These are phyloP conservation scores for Aphanocladium album DNA, from an alignment of 2,329 filamentous ascomycete genomes.

Conservation along the genomic window DNA sequence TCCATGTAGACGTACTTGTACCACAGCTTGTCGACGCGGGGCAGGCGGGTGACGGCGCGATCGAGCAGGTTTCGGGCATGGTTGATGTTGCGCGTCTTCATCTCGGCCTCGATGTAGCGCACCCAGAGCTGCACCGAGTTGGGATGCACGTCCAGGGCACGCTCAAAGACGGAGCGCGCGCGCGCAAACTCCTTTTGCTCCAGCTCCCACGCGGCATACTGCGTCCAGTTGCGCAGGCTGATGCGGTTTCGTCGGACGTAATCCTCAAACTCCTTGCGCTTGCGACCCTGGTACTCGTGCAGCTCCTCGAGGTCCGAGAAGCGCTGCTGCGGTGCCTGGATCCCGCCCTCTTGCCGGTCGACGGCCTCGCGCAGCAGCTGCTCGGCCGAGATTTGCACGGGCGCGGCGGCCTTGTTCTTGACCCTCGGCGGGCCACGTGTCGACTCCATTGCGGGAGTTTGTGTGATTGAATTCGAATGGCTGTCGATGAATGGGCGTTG, in stretches of 20 bases:
- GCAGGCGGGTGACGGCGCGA: conserved; percentile 86
- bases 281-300: conserved; percentile 93
- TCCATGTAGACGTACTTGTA: conserved; percentile 99
- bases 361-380: conserved; percentile 96
- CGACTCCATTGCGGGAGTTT: conserved; percentile 63
- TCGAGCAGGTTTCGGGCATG: conserved; percentile 93
- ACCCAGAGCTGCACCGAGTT: conserved; percentile 87
- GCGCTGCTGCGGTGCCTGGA: conserved; percentile 88
- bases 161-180: conserved; percentile 88
- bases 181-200: conserved; percentile 96
- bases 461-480: neutral
- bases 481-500: conserved; percentile 1
- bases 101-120: conserved; percentile 91
- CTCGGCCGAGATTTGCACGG: conserved; percentile 88
- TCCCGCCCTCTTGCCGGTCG: conserved; percentile 82
- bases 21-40: conserved; percentile 93
- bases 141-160: conserved; percentile 85
- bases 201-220: conserved; percentile 94
- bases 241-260: conserved; percentile 93
- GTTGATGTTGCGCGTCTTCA: conserved; percentile 90
- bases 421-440: conserved; percentile 89
- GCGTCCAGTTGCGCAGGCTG: conserved; percentile 98
- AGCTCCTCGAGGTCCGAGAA: conserved; percentile 97
- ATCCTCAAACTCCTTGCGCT: conserved; percentile 94
- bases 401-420: conserved; percentile 96